phyloP scores from a whole-genome alignment of 305 asterid genomes.

The Fraxinus floribunda region DNA sequence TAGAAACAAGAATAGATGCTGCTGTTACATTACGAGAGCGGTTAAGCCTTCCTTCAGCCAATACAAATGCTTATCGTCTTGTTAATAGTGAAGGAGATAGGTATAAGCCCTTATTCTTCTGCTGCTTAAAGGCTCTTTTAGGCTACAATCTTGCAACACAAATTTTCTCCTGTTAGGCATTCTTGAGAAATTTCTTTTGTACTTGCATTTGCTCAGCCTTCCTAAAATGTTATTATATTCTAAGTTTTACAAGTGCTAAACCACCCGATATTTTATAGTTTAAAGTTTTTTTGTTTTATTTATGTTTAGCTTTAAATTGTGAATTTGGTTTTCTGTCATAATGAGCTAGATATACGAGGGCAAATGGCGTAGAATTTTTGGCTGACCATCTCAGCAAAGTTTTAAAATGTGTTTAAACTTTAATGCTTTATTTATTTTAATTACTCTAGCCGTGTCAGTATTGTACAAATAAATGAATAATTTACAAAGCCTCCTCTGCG shows the following conservation, averaged over 20 bases:
- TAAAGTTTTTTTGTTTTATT: background rate
- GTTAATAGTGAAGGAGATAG: background rate
- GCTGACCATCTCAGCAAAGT: background rate
- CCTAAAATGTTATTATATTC: background rate
- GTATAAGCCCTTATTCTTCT: background rate
- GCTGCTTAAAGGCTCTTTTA: background rate
- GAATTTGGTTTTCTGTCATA: background rate
- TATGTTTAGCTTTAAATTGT: background rate
- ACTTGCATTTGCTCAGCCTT: background rate
- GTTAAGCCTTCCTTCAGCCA: slow-evolving; percentile 45
- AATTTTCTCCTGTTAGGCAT: background rate
- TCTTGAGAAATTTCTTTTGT: background rate
- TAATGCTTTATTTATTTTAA: background rate
- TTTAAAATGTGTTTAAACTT: background rate
- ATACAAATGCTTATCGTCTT: slow-evolving; percentile 53
- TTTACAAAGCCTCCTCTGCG: background rate
- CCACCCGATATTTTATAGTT: background rate
- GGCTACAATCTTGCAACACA: background rate
- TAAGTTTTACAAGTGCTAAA: background rate
- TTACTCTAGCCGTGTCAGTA: background rate
- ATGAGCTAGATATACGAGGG: background rate
- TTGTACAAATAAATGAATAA: background rate
- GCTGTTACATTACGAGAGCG: slow-evolving; percentile 40
- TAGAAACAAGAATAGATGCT: slow-evolving; percentile 47
- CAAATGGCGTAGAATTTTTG: background rate